Base-by-base conservation (phyloP, 257 asterid genomes). In the Solanum ossicruentum region DNA sequence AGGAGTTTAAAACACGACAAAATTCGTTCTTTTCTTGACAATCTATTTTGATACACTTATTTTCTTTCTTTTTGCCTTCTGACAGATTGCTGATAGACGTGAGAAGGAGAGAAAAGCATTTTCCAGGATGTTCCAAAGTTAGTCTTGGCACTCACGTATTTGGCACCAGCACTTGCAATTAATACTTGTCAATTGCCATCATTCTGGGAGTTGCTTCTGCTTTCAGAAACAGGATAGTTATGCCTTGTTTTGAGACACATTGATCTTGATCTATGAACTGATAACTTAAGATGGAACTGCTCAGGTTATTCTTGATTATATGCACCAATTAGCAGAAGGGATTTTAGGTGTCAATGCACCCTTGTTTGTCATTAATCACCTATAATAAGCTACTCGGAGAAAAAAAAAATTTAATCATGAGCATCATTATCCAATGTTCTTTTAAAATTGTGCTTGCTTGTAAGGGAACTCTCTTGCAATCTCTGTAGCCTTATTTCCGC, bases 51-150 rank as follows among this genome's bases (percentile, higher is more conserved):
- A 3, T 51, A 26, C 8, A 47, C 32, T 67, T 83, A 73, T n/a
- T 56, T 10, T 78, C 81, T 83, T 41, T 77, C 54, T n/a, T 83
- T 32, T 41, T 63, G 28, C 54, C 16, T 84, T 80, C n/a, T 81
- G 67, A 86, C 75, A 94, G 99, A 85, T 96, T 87, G 88, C 94
- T 43, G 95, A 93, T 89, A 91, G 98, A 86, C 95, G 94, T 67
- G 90, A 93, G 52, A 89, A 85, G 93, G 97, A 94, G 95, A 94
- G 85, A 77, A 92, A 91, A 91, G 93, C 99, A 9, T 96, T 85
- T 86, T 86, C 96, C 89, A 92, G 88, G 89, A 92, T 96, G 98
- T 96, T 96, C 91, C 88, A 73, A 85, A 85, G 85, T 83, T 56
- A 21, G 32, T 69, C 36, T 84, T 80, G 95, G 93, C 86, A 86